Percentiles rank a stretch among this genome's conserved stretches.
Evolutionary conservation across 805 yeast genomes (phyloP).

Genomic region (Naumovozyma castellii): DNA sequence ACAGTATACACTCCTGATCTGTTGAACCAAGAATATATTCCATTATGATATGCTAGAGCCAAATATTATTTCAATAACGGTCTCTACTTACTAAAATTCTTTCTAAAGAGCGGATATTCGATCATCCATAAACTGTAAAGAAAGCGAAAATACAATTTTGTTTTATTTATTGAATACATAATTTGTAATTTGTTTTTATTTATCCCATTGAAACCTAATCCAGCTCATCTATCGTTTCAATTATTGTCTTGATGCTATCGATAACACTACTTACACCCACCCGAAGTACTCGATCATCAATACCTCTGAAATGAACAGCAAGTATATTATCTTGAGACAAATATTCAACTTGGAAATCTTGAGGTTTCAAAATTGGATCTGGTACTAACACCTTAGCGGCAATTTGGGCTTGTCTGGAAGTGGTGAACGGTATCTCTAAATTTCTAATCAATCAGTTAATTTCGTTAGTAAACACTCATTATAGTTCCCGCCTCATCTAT

Average conservation of each 20-base stretch:
- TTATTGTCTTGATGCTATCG: slow-evolving; percentile 64
- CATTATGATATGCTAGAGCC: too few relatives aligned
- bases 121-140: too few relatives aligned
- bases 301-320: slow-evolving; percentile 44
- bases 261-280: slow-evolving; percentile 77
- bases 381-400: slow-evolving; percentile 57
- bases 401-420: slow-evolving; percentile 47
- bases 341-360: slow-evolving; percentile 49
- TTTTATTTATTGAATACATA: too few relatives aligned
- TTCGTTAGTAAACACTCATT: slow-evolving; percentile 6
- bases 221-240: slow-evolving; percentile 67
- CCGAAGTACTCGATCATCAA: slow-evolving; percentile 65
- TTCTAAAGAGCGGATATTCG: too few relatives aligned
- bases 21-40: too few relatives aligned
- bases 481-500: background rate
- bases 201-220: too few relatives aligned
- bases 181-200: too few relatives aligned
- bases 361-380: slow-evolving; percentile 71
- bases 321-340: slow-evolving; percentile 29
- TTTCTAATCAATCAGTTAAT: slow-evolving; percentile 27
- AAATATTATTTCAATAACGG: too few relatives aligned
- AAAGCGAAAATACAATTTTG: too few relatives aligned
- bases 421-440: slow-evolving; percentile 56
- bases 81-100: too few relatives aligned
- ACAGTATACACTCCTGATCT: too few relatives aligned